phyloP scores from a whole-genome alignment of 192 early-diverging fungal species.

The Chytriomyces hyalinus region DNA sequence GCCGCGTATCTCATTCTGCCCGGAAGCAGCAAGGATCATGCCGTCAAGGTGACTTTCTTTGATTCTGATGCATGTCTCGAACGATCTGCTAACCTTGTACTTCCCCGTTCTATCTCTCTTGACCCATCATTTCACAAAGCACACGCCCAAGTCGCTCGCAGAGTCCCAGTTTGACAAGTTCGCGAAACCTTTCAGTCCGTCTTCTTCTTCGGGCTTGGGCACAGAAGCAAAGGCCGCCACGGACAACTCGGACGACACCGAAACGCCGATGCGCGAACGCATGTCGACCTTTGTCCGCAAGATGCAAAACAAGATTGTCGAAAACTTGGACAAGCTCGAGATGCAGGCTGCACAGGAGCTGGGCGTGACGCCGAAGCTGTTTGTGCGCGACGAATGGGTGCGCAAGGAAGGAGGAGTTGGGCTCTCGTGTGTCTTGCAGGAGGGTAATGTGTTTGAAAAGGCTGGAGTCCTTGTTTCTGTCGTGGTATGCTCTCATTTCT shows the following conservation, averaged over 20 bases:
- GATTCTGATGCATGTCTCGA: neutral
- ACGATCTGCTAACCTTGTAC: neutral
- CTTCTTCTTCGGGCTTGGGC: neutral
- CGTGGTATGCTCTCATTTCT: conserved; percentile 47
- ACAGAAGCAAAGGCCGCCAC: neutral
- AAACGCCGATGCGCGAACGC: conserved; percentile 73
- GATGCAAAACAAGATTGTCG: conserved; percentile 79
- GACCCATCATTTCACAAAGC: neutral
- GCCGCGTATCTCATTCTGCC: neutral
- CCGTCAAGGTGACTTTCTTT: neutral
- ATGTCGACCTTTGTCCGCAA: conserved; percentile 82
- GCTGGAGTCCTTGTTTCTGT: conserved; percentile 95
- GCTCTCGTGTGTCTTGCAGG: conserved; percentile 88
- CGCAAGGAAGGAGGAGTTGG: conserved; percentile 93
- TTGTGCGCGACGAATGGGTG: conserved; percentile 81
- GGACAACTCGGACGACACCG: neutral
- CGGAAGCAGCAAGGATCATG: neutral
- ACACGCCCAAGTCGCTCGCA: neutral
- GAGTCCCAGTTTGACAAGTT: conserved; percentile 27
- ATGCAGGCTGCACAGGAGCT: conserved; percentile 30
- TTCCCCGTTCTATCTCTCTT: neutral
- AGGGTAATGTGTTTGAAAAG: conserved; percentile 94
- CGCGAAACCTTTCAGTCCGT: conserved; percentile 16
- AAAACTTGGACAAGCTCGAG: conserved; percentile 67
- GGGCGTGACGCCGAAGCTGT: conserved; percentile 42